Evolutionary conservation across 1,284 basidiomycete species (phyloP).

Genomic region (Tilletia caries): DNA sequence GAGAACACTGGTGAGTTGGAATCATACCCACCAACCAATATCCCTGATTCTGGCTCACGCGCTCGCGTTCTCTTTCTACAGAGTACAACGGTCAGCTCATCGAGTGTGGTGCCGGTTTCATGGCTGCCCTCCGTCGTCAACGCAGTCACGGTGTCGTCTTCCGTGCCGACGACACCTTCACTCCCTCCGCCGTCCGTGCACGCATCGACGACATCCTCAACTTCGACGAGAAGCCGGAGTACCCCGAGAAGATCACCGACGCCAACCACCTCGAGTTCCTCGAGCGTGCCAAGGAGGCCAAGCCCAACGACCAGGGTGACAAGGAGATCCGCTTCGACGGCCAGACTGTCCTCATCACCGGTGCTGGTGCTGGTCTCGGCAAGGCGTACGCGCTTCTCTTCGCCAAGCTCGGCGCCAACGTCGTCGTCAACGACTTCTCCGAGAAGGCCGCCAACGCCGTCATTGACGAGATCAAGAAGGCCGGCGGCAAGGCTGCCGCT

Average conservation of each 20-base stretch:
- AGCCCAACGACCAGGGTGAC: conserved; percentile 69
- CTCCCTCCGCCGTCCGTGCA: conserved; percentile 73
- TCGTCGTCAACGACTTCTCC: conserved; percentile 93
- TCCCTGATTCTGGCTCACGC: not conserved
- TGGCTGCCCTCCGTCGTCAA: conserved; percentile 91
- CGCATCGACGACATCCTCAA: conserved; percentile 66
- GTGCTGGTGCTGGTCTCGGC: conserved; percentile 66
- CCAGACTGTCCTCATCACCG: conserved; percentile 90
- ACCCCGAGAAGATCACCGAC: conserved; percentile 71
- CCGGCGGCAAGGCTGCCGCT: conserved; percentile 81
- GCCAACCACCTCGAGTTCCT: conserved; percentile 62
- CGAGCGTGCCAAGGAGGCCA: conserved; percentile 66
- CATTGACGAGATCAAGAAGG: conserved; percentile 79
- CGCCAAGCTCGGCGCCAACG: conserved; percentile 83
- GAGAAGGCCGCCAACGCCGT: conserved; percentile 79
- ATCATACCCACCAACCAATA: too few species aligned
- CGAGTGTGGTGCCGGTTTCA: conserved; percentile 89
- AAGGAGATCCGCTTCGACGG: conserved; percentile 76
- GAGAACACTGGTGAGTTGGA: conserved; percentile 36
- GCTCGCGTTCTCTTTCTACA: not conserved
- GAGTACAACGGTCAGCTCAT: conserved; percentile 81
- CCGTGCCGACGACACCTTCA: conserved; percentile 85
- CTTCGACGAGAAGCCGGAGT: conserved; percentile 68
- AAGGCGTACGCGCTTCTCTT: conserved; percentile 89
- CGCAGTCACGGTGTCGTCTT: conserved; percentile 79